A percentile compares a stretch with the other conserved stretches of the same genome.
Conservation (phyloP, 768 basidiomycete species). For the Multifurca ochricompacta region DNA sequence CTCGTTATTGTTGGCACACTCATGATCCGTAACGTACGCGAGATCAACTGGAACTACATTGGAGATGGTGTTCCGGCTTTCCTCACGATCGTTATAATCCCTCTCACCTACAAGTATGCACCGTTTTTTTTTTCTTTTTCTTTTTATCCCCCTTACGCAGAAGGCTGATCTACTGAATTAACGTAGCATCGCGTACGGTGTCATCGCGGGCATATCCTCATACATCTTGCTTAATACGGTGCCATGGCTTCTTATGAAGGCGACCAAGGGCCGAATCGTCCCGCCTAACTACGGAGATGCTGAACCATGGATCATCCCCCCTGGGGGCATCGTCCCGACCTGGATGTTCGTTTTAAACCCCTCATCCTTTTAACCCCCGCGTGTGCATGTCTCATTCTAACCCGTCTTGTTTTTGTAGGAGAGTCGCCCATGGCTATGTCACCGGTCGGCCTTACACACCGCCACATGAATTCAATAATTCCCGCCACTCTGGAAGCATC, state of each 20-base stretch:
- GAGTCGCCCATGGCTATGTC: not conserved
- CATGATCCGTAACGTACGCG: constrained; percentile 78
- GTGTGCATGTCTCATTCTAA: not conserved
- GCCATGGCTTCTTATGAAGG: constrained; percentile 48
- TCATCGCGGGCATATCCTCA: constrained; percentile 69
- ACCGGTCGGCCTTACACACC: not conserved
- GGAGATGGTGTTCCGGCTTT: constrained; percentile 87
- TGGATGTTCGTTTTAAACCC: constrained; percentile 53
- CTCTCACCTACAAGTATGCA: constrained; percentile 65
- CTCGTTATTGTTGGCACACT: constrained; percentile 80
- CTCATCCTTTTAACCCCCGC: not conserved
- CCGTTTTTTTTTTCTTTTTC: constrained; percentile 15
- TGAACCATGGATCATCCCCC: constrained; percentile 66
- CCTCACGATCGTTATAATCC: constrained; percentile 72
- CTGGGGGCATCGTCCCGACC: constrained; percentile 56
- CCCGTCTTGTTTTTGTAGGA: not conserved
- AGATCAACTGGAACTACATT: constrained; percentile 85
- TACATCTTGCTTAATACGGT: constrained; percentile 70
- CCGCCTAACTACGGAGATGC: constrained; percentile 58
- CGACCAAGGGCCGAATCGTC: constrained; percentile 48
- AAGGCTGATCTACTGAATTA: constrained; percentile 5
- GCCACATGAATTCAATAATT: not conserved
- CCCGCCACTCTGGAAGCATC: not conserved
- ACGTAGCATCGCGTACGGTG: constrained; percentile 77
- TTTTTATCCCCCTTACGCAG: not conserved